phyloP scores from a whole-genome alignment of 2,329 filamentous ascomycete genomes.

The Sarocladiaceae sp. region DNA sequence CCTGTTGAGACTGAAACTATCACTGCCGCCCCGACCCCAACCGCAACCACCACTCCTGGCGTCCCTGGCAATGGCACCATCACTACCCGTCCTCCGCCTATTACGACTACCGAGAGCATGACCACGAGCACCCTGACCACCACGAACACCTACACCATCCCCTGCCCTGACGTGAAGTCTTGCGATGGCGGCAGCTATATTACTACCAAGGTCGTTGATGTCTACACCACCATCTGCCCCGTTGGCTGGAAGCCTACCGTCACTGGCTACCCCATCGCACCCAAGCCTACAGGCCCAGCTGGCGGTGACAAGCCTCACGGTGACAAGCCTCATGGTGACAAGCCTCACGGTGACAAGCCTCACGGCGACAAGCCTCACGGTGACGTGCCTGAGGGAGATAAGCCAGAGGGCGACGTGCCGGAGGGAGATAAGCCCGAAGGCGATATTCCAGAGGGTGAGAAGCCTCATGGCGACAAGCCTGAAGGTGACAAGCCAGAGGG shows the following conservation, averaged over 20 bases:
- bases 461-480: slow-evolving; percentile 2
- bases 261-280: slow-evolving; percentile 12
- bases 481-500: slow-evolving; percentile 6
- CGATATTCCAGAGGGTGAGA: not conserved
- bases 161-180: slow-evolving; percentile 28
- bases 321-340: slow-evolving; percentile 16
- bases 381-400: not conserved
- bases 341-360: not conserved
- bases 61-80: slow-evolving; percentile 5
- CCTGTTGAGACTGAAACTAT: slow-evolving; percentile 11
- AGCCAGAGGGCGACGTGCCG: not conserved
- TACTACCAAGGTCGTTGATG: slow-evolving; percentile 34
- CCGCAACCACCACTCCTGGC: slow-evolving; percentile 12
- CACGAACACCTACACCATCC: slow-evolving; percentile 31
- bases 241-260: slow-evolving; percentile 15
- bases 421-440: not conserved
- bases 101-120: slow-evolving; percentile 13
- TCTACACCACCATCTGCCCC: slow-evolving; percentile 43
- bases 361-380: slow-evolving; percentile 5
- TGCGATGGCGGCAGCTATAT: slow-evolving; percentile 22
- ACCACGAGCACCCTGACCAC: slow-evolving; percentile 36
- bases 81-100: slow-evolving; percentile 9
- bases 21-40: slow-evolving; percentile 3
- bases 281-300: slow-evolving; percentile 16
- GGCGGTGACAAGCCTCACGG: slow-evolving; percentile 14